These are phyloP conservation scores for Diaporthe ilicicola DNA, from an alignment of 2,329 filamentous ascomycete species.

Conservation along the genomic window DNA sequence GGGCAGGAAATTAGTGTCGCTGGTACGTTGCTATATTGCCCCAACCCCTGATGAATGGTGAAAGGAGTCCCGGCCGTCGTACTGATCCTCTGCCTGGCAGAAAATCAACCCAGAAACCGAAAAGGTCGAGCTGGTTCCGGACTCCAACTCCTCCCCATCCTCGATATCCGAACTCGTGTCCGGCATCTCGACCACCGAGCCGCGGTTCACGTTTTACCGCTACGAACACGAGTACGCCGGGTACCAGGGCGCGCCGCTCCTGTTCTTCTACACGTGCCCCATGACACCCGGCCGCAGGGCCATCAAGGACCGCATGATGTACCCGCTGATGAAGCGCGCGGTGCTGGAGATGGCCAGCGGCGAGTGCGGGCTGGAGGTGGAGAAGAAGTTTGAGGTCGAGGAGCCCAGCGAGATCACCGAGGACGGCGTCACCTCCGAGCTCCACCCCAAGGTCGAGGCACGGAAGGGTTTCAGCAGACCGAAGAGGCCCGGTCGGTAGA, in stretches of 20 bases:
- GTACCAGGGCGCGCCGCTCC: conserved; percentile 62
- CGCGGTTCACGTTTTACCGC: conserved; percentile 81
- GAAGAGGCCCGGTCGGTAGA: conserved; percentile 76
- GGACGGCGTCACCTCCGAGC: conserved; percentile 69
- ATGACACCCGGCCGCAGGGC: conserved; percentile 68
- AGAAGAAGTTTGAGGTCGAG: conserved; percentile 75
- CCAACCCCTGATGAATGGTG: no score
- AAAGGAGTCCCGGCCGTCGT: not conserved
- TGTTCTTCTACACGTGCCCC: conserved; percentile 88
- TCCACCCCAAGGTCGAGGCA: conserved; percentile 72
- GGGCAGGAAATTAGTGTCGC: conserved; percentile 65
- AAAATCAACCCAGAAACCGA: conserved; percentile 78
- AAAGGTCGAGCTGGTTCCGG: conserved; percentile 70
- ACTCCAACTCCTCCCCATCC: conserved; percentile 56
- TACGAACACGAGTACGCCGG: conserved; percentile 67
- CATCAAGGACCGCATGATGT: conserved; percentile 87
- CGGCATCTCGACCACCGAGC: conserved; percentile 72
- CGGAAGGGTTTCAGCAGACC: conserved; percentile 79
- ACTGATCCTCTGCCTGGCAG: conserved; percentile 48
- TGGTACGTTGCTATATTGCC: conserved; percentile 58
- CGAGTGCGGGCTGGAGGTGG: conserved; percentile 71
- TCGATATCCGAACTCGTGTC: conserved; percentile 66
- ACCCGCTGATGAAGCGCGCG: conserved; percentile 74
- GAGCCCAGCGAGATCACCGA: conserved; percentile 77
- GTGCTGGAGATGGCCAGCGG: conserved; percentile 72